Percentiles rank a stretch among this genome's conserved stretches.
Evolutionary conservation across 805 yeast genomes (phyloP).

Genomic region (Yarrowia phangngaensis): DNA sequence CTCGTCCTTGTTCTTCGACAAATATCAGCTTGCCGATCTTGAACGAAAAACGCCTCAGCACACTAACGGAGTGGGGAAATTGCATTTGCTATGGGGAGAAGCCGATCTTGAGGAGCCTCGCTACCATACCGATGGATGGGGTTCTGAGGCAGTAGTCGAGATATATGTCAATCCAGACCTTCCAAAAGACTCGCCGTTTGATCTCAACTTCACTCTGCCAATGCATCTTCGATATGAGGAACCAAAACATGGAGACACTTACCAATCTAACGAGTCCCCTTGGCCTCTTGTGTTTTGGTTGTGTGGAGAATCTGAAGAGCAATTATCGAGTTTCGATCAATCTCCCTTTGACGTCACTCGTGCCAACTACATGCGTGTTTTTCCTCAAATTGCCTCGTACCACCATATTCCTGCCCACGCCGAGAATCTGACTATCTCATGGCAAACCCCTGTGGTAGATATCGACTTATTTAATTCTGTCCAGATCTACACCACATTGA

Average conservation of each 20-base stretch:
- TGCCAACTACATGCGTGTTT: slow-evolving; percentile 3
- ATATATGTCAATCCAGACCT: slow-evolving; percentile 33
- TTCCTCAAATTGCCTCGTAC: slow-evolving; percentile 18
- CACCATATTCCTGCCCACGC: slow-evolving; percentile 9
- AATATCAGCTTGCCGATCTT: slow-evolving; percentile 48
- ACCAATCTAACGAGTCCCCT: slow-evolving; percentile 35
- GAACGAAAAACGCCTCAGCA: slow-evolving; percentile 32
- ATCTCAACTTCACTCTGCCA: slow-evolving; percentile 41
- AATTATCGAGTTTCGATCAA: slow-evolving; percentile 21
- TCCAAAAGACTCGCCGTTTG: slow-evolving; percentile 6
- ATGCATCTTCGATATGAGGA: slow-evolving; percentile 52
- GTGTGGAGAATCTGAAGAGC: slow-evolving; percentile 43
- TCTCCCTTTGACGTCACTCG: slow-evolving; percentile 25
- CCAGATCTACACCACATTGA: slow-evolving; percentile 41
- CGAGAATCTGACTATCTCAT: slow-evolving; percentile 1
- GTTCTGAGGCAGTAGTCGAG: slow-evolving; percentile 47
- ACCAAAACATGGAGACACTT: slow-evolving; percentile 38
- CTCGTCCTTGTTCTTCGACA: slow-evolving; percentile 49
- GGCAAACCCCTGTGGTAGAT: slow-evolving; percentile 43
- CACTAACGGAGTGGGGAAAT: slow-evolving; percentile 34
- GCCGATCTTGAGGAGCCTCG: slow-evolving; percentile 56
- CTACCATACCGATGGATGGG: slow-evolving; percentile 47
- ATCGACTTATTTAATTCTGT: slow-evolving; percentile 36
- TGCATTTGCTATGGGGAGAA: slow-evolving; percentile 50
- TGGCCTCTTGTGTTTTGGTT: slow-evolving; percentile 50